Percentiles rank a stretch among this genome's conserved stretches.
These are phyloP conservation scores for Delitschia confertaspora DNA, from an alignment of 495 filamentous ascomycete genomes.

Conservation along the genomic window DNA sequence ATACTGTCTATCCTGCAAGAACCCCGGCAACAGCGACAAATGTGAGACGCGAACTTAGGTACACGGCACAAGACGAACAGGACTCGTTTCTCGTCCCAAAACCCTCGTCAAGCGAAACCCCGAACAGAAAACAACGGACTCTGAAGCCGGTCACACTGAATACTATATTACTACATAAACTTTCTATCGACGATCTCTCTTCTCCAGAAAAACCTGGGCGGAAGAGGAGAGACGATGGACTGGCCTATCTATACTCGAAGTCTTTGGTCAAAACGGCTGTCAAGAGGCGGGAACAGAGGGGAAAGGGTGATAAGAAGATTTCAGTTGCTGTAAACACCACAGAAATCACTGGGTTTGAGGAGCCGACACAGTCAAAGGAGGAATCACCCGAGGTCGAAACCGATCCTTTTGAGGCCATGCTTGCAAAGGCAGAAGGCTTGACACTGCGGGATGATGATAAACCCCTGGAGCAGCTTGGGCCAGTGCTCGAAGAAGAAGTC, in stretches of 20 bases:
- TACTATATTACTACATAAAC: slow-evolving; percentile 13
- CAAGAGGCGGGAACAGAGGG: neutral
- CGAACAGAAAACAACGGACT: slow-evolving; percentile 9
- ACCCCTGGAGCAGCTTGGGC: neutral
- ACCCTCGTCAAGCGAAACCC: slow-evolving; percentile 4
- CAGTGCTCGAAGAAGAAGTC: slow-evolving; percentile 2
- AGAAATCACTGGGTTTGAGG: too few species aligned
- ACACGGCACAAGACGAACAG: slow-evolving; percentile 11
- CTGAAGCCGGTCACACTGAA: slow-evolving; percentile 19
- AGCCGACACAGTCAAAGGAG: too few species aligned
- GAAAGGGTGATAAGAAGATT: slow-evolving; percentile 3
- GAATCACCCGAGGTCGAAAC: too few species aligned
- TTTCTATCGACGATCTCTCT: slow-evolving; percentile 11
- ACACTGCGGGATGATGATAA: neutral
- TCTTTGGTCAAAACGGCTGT: slow-evolving; percentile 2
- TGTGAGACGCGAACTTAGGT: slow-evolving; percentile 13
- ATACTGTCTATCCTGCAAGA: too few species aligned
- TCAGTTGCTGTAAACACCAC: neutral
- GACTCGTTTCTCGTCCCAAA: slow-evolving; percentile 12
- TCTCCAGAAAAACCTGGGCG: slow-evolving; percentile 11
- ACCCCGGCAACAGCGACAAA: too few species aligned
- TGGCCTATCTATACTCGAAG: slow-evolving; percentile 14
- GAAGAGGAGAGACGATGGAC: neutral
- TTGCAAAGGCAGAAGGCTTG: neutral
- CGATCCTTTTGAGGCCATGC: neutral